A percentile compares a stretch with the other conserved stretches of the same genome.
Evolutionary conservation across 495 filamentous ascomycete species (phyloP).

Genomic region (Extremus antarcticus): DNA sequence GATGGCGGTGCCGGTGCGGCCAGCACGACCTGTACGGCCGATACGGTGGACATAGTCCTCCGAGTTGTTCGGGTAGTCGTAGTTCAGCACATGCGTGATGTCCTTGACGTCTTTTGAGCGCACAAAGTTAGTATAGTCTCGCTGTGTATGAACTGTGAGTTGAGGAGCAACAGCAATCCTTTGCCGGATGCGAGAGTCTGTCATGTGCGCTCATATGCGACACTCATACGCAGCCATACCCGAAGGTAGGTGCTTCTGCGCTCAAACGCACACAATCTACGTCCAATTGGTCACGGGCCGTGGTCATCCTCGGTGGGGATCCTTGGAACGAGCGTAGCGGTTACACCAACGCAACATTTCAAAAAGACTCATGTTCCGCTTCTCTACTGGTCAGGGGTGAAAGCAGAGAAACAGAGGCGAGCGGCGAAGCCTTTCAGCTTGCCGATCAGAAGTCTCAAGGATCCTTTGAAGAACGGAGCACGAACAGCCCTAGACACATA

Average conservation of each 20-base stretch:
- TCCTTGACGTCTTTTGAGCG: slow-evolving; percentile 92
- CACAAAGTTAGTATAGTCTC: slow-evolving; percentile 63
- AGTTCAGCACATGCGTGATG: slow-evolving; percentile 99
- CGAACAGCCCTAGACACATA: slow-evolving; percentile 64
- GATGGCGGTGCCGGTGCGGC: slow-evolving; percentile 37
- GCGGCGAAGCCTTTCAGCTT: slow-evolving; percentile 54
- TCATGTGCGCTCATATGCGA: slow-evolving; percentile 41
- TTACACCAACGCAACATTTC: slow-evolving; percentile 25
- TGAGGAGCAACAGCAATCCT: slow-evolving; percentile 42
- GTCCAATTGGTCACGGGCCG: slow-evolving; percentile 25
- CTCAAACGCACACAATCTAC: slow-evolving; percentile 20
- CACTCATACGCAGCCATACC: slow-evolving; percentile 31
- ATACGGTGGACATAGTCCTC: slow-evolving; percentile 41
- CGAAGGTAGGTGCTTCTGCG: slow-evolving; percentile 24
- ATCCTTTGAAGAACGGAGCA: slow-evolving; percentile 69
- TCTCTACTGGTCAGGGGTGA: slow-evolving; percentile 49
- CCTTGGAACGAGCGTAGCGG: slow-evolving; percentile 54
- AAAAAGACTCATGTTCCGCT: slow-evolving; percentile 56
- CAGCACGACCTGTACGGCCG: slow-evolving; percentile 38
- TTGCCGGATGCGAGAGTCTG: slow-evolving; percentile 50
- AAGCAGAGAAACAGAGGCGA: slow-evolving; percentile 59
- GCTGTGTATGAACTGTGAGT: slow-evolving; percentile 6
- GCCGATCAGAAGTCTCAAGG: slow-evolving; percentile 79
- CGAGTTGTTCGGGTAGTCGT: slow-evolving; percentile 99
- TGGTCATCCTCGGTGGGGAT: slow-evolving; percentile 54